Percentiles rank a stretch among this genome's conserved stretches.
phyloP scores from a whole-genome alignment of 768 basidiomycete genomes.

The Ramaria sp. region DNA sequence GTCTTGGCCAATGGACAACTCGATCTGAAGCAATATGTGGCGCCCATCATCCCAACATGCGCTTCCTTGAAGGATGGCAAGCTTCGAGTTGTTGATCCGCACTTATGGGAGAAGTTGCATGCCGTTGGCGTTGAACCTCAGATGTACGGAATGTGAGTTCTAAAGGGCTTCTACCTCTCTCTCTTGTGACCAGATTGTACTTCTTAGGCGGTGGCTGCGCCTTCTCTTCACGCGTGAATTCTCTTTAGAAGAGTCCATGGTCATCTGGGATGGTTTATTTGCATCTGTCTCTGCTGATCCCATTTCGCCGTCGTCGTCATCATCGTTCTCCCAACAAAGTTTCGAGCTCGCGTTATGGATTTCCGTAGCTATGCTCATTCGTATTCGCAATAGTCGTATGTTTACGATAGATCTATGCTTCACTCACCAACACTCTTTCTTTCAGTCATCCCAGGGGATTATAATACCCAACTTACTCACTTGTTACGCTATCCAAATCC shows the following conservation, averaged over 20 bases:
- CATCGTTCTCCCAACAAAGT: background rate
- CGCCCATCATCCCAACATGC: conserved; percentile 81
- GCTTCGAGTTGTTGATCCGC: conserved; percentile 70
- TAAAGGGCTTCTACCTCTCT: background rate
- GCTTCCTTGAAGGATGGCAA: conserved; percentile 66
- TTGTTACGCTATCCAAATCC: conserved; percentile 79
- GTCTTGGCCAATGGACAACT: conserved; percentile 33
- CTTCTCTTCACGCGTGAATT: conserved; percentile 92
- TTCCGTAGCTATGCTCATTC: conserved; percentile 89
- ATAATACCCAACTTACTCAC: conserved; percentile 72
- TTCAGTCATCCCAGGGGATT: conserved; percentile 78
- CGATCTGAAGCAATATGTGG: conserved; percentile 53
- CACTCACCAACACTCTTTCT: conserved; percentile 34
- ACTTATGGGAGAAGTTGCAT: conserved; percentile 66
- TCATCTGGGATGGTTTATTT: conserved; percentile 94
- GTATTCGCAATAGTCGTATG: conserved; percentile 84
- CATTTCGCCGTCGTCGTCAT: conserved; percentile 18
- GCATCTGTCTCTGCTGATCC: conserved; percentile 53
- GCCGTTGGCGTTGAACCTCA: conserved; percentile 86
- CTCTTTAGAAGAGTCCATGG: conserved; percentile 66
- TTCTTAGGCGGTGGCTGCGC: conserved; percentile 78
- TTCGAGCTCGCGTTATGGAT: conserved; percentile 76
- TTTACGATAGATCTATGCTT: conserved; percentile 4
- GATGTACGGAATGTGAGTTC: conserved; percentile 85
- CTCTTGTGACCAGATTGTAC: conserved; percentile 7